Percentiles rank a stretch among this genome's conserved stretches.
phyloP scores from a whole-genome alignment of 2,329 filamentous ascomycete species.

The Fusarium falciforme region DNA sequence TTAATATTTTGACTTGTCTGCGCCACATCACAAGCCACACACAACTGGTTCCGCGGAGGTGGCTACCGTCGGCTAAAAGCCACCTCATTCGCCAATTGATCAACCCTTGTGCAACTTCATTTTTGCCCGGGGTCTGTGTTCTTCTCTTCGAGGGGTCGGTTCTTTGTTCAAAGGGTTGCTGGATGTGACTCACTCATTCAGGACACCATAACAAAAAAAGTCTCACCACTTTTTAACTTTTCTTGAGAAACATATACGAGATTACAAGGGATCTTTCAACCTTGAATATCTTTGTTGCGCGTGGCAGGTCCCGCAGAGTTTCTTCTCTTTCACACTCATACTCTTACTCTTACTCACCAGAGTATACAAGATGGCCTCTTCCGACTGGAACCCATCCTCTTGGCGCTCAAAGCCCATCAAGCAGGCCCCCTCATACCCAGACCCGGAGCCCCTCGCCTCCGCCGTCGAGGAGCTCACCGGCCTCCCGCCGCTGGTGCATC shows the following conservation, averaged over 20 bases:
- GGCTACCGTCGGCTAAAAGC: conserved; percentile 26
- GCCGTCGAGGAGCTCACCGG: conserved; percentile 73
- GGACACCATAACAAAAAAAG: not conserved
- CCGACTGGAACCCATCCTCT: conserved; percentile 69
- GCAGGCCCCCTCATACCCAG: conserved; percentile 77
- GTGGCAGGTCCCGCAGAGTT: conserved; percentile 6
- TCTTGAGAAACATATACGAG: not conserved
- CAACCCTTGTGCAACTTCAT: conserved; percentile 17
- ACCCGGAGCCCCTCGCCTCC: conserved; percentile 67
- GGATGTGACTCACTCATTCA: conserved; percentile 28
- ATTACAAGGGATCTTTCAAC: not conserved
- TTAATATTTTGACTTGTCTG: not conserved
- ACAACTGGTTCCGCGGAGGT: conserved; percentile 1
- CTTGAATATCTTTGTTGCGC: not conserved
- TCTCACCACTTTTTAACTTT: not conserved
- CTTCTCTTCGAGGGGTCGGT: not conserved
- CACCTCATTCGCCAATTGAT: conserved; percentile 27
- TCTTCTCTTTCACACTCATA: not conserved
- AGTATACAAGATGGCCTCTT: conserved; percentile 47
- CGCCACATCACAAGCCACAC: conserved; percentile 3
- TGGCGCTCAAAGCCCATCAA: conserved; percentile 85
- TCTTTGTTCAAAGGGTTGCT: conserved; percentile 15
- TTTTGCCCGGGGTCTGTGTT: conserved; percentile 20
- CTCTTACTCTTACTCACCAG: conserved; percentile 3
- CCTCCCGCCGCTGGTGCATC: conserved; percentile 83